Percentiles rank a stretch among this genome's conserved stretches.
These are phyloP conservation scores for Dothideomycetes sp. DNA, from an alignment of 2,329 filamentous ascomycete genomes.

Conservation along the genomic window DNA sequence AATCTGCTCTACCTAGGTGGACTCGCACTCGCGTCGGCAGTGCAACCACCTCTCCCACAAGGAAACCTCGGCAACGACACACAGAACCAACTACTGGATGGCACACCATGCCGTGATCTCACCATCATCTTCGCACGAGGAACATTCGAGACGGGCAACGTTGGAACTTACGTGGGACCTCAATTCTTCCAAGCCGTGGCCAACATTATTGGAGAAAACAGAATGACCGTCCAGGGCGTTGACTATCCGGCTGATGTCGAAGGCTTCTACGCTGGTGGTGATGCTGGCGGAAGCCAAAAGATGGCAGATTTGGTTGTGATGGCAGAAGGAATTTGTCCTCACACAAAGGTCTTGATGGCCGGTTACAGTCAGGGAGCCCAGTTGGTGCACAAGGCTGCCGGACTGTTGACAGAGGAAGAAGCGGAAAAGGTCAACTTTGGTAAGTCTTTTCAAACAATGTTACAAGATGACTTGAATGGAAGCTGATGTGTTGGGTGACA, in stretches of 20 bases:
- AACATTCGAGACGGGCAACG: slow-evolving; percentile 44
- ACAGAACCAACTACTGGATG: slow-evolving; percentile 16
- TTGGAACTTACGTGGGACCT: slow-evolving; percentile 39
- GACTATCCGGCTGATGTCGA: slow-evolving; percentile 20
- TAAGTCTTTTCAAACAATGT: neutral
- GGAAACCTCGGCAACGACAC: neutral
- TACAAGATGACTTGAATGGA: neutral
- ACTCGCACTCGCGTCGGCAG: neutral
- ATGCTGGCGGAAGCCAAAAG: slow-evolving; percentile 16
- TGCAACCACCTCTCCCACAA: neutral
- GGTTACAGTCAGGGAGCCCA: slow-evolving; percentile 23
- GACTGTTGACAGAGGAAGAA: slow-evolving; percentile 14
- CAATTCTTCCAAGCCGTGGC: slow-evolving; percentile 17
- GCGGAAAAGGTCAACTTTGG: slow-evolving; percentile 15
- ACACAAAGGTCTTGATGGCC: slow-evolving; percentile 21
- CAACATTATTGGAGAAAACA: slow-evolving; percentile 15
- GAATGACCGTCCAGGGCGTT: slow-evolving; percentile 20
- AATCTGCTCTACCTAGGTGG: neutral
- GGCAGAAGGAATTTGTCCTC: slow-evolving; percentile 19
- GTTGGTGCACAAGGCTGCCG: slow-evolving; percentile 19
- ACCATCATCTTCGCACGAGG: slow-evolving; percentile 50
- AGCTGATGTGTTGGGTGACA: neutral
- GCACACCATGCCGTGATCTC: slow-evolving; percentile 15
- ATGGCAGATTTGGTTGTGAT: slow-evolving; percentile 18
- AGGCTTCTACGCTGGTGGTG: slow-evolving; percentile 14